Evolutionary conservation across 2,329 filamentous ascomycete genomes (phyloP).

Genomic region (Nemania sp.): DNA sequence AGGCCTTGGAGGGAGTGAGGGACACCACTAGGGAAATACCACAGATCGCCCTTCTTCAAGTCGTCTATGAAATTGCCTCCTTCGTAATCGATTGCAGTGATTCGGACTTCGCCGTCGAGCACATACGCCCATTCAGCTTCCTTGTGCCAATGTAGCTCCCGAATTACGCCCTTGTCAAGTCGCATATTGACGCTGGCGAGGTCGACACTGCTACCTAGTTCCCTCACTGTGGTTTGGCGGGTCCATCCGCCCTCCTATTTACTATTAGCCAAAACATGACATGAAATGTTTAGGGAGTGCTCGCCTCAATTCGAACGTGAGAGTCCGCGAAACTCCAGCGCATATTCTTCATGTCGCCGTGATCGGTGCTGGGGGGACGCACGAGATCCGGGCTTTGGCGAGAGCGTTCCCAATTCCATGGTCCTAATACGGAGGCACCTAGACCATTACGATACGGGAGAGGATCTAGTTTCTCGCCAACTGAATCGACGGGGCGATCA

Average conservation of each 20-base stretch:
- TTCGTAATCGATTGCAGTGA: conserved; percentile 80
- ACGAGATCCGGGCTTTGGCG: conserved; percentile 78
- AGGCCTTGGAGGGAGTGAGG: conserved; percentile 83
- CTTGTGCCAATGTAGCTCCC: conserved; percentile 85
- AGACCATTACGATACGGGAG: conserved; percentile 73
- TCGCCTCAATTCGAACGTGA: conserved; percentile 71
- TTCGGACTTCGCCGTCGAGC: conserved; percentile 75
- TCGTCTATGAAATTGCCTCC: conserved; percentile 84
- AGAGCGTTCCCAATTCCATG: conserved; percentile 75
- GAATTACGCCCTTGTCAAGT: conserved; percentile 77
- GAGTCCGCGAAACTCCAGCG: conserved; percentile 77
- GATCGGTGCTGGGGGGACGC: conserved; percentile 78
- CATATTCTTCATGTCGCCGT: conserved; percentile 77
- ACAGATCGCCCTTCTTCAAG: conserved; percentile 79
- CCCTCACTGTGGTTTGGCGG: conserved; percentile 75
- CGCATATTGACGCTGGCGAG: conserved; percentile 84
- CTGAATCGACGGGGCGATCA: conserved; percentile 71
- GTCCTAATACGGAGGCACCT: conserved; percentile 75
- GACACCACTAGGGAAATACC: conserved; percentile 84
- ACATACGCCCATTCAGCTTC: conserved; percentile 84
- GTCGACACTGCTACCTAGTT: conserved; percentile 74
- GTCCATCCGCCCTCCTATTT: conserved; percentile 80
- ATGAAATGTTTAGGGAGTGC: conserved; percentile 29
- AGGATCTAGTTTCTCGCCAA: conserved; percentile 71
- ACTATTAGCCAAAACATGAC: background rate